Evolutionary conservation across 2,329 filamentous ascomycete genomes (phyloP), one percentile per base, ranked within the genome.

Genomic region (Xylariaceae sp.): DNA sequence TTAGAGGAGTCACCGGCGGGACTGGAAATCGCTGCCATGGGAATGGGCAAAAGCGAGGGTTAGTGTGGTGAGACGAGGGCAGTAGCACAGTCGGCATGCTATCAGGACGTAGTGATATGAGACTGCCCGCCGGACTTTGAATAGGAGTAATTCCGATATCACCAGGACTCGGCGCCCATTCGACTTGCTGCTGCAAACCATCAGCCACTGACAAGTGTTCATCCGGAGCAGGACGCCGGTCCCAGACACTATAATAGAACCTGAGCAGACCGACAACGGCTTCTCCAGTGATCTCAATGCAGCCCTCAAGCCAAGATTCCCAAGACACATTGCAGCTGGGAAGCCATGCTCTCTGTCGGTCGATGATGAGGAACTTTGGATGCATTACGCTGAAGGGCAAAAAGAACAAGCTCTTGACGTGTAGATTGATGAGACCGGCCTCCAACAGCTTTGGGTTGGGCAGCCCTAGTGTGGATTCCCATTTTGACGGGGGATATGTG

Each of bases 281-380:
- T 0, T 79, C 76, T 0, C 89, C 89, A 5, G 78, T 77, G 9
- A 93, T 73, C 57, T 85, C 83, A 2, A 93, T 75, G 58, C 87
- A 90, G 0, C 87, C 88, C 71, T 95, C 90, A 30, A 93, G 87
- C 90, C 90, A 95, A n/a, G 84, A 74, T 72, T 94, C 90, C 88
- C 88, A 94, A 68, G 88, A 92, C 3, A 95, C 84, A 66, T 95
- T 95, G 73, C 89, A 92, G 66, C 88, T 91, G 0, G 90, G 90
- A 8, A 94, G 73, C 67, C 88, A 87, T 0, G 88, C 88, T 2
- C 75, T 78, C 37, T 77, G 72, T 0, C 87, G 80, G 70, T 95
- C 90, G 1, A 93, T 73, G 11, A 94, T 79, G 44, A 93, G 79
- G 66, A 90, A 93, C 68, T 95, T 95, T 0, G 90, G 88, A 70